phyloP scores from a whole-genome alignment of 148 eudicot genomes.

The Drosera capensis region DNA sequence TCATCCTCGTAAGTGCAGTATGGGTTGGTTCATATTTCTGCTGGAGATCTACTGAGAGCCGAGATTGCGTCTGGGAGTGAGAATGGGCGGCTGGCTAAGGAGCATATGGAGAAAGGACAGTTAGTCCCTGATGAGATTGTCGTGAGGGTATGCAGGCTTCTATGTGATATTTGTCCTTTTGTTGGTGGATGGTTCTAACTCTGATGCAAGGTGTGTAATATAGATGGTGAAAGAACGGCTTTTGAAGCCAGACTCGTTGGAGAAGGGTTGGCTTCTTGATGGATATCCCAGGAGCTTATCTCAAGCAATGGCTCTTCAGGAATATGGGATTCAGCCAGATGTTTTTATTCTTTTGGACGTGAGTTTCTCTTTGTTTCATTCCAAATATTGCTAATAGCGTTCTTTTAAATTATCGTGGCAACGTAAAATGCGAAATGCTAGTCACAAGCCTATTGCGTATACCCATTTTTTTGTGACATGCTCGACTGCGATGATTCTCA shows the following conservation, averaged over 20 bases:
- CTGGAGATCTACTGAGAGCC: slow-evolving; percentile 86
- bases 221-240: slow-evolving; percentile 97
- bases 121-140: slow-evolving; percentile 93
- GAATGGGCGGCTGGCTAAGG: slow-evolving; percentile 73
- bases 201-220: slow-evolving; percentile 9
- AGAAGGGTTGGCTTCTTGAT: slow-evolving; percentile 97
- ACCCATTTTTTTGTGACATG: too few relatives aligned
- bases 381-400: too few relatives aligned
- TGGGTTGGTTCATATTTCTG: slow-evolving; percentile 91
- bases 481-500: too few relatives aligned
- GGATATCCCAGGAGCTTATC: slow-evolving; percentile 95
- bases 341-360: slow-evolving; percentile 87
- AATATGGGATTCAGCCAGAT: slow-evolving; percentile 68
- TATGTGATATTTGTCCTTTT: too few relatives aligned
- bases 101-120: slow-evolving; percentile 92
- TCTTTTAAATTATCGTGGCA: too few relatives aligned
- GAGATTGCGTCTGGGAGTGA: slow-evolving; percentile 81
- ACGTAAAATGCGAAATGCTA: too few relatives aligned
- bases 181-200: slow-evolving; percentile 3
- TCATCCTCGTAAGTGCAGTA: slow-evolving; percentile 62
- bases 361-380: slow-evolving; percentile 40
- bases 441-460: too few relatives aligned
- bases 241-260: slow-evolving; percentile 55
- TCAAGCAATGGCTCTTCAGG: slow-evolving; percentile 83
- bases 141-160: slow-evolving; percentile 93